Evolutionary conservation across 2,329 filamentous ascomycete genomes (phyloP), one percentile per base, ranked within the genome.

Genomic region (Penicillium sp.): DNA sequence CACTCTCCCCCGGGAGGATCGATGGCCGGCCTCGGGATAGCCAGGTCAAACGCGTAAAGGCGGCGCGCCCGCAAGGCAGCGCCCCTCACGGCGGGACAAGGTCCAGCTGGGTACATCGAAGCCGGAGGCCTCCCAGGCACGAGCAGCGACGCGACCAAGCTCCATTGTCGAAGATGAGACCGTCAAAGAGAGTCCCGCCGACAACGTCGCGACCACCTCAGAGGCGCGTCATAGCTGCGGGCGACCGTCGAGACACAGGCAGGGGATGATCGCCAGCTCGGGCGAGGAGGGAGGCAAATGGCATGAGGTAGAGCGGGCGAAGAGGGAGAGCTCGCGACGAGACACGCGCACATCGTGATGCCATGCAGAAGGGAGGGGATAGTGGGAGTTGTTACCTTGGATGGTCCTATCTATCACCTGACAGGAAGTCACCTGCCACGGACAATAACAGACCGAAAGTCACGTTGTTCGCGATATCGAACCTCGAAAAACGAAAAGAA

Each of bases 401-500:
- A 75, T 74, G 68, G 69, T 66, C 67, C 66, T 72, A 59, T 74
- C 67, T 77, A 77, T 77, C 75, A 77, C 74, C 74, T 77, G 75
- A 77, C 75, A 73, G 66, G 65, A 77, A 75, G 75, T 77, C 75
- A 77, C 75, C 73, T 76, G 74, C 73, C 70, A 69, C 69, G 69
- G 72, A 72, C 69, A 71, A 73, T 70, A 76, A 74, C 69, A 75
- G 67, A 66, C 52, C 59, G 57, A 60, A 68, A 62, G 67, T 66
- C 66, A 67, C 64, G 64, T 68, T 66, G 66, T 66, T 65, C 58
- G 64, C 62, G 65, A 67, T 66, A 63, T 63, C 52, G 61, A 63
- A 69, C 65, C 64, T 68, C 69, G 63, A 62, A 69, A 68, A 69
- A 61, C 64, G 60, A 58, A 43, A 63, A 62, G 58, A 56, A 41